phyloP scores from a whole-genome alignment of 441 rosid genomes.

The Rhodomyrtus psidioides region DNA sequence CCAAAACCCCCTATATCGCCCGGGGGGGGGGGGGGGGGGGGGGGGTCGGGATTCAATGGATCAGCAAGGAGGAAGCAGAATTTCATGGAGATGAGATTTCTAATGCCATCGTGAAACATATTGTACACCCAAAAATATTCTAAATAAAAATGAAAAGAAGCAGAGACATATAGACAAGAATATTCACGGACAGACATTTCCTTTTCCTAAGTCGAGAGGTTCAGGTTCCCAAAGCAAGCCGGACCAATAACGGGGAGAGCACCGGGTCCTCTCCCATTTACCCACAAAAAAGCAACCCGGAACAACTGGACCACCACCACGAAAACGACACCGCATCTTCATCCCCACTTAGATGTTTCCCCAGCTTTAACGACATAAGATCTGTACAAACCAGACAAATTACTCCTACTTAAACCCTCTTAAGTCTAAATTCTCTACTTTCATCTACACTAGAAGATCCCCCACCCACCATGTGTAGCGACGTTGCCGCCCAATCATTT shows the following conservation, averaged over 20 bases:
- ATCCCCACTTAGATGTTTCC: constrained; percentile 8
- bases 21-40: too few relatives aligned
- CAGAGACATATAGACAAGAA: not conserved
- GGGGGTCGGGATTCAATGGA: too few relatives aligned
- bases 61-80: not conserved
- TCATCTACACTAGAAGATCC: not conserved
- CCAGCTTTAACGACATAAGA: constrained; percentile 19
- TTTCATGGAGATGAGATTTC: not conserved
- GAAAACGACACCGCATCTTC: constrained; percentile 25
- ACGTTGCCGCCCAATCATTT: not conserved
- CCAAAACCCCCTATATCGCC: too few relatives aligned
- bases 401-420: not conserved
- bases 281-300: not conserved
- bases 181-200: not conserved
- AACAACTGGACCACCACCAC: constrained; percentile 5
- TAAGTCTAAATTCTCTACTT: not conserved
- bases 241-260: not conserved
- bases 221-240: not conserved
- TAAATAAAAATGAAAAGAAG: too few relatives aligned
- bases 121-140: not conserved
- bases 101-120: not conserved
- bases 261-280: constrained; percentile 6
- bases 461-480: not conserved
- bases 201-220: not conserved
- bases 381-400: not conserved